Evolutionary conservation across 2,329 filamentous ascomycete species (phyloP), one percentile per base, ranked within the genome.

Genomic region (Monosporascus sp.): DNA sequence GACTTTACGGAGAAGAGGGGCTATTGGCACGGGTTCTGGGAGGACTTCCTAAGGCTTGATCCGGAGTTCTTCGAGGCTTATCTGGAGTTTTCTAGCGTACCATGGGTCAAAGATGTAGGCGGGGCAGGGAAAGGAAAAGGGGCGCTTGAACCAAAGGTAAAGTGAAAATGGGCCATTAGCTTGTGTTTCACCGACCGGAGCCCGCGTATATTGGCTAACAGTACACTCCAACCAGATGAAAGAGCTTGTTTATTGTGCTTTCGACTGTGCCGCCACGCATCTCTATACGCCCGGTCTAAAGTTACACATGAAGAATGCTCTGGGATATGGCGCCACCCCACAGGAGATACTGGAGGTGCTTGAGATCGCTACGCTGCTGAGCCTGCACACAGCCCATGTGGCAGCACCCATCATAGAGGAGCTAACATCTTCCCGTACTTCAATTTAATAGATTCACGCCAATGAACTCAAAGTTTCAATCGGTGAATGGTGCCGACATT

Each of bases 31-130:
- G 60, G 55, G 0, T 72, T 74, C 54, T 77, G 73, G 73, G 72
- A 76, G 22, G 70, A 73, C 20, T 73, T 76, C 41, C 51, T 77
- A 26, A 59, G 68, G 31, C 63, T 77, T 8, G 71, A 74, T 51
- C 74, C 74, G 0, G 72, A 77, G 38, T 78, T 78, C 60, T 78
- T 78, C 60, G 72, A 68, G 45, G 74, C 71, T 1, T 78, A 78
- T 59, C 60, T 73, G 22, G 72, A 76, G 37, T 77, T 77, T 56
- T 74, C 72, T 9, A 67, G 67, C 20, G 65, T 77, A 40, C 74
- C 76, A 6, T 76, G 72, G 68, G 61, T 61, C 11, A 70, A 65
- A 50, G 56, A 61, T 18, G 68, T 63, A 4, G 48, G 55, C 17
- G 60, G 57, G 20, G 43, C 49, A 11, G 55, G 58, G 11, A 55